Evolutionary conservation across 2,329 filamentous ascomycete species (phyloP), one percentile per base, ranked within the genome.

Genomic region (Metarhizium humberi): DNA sequence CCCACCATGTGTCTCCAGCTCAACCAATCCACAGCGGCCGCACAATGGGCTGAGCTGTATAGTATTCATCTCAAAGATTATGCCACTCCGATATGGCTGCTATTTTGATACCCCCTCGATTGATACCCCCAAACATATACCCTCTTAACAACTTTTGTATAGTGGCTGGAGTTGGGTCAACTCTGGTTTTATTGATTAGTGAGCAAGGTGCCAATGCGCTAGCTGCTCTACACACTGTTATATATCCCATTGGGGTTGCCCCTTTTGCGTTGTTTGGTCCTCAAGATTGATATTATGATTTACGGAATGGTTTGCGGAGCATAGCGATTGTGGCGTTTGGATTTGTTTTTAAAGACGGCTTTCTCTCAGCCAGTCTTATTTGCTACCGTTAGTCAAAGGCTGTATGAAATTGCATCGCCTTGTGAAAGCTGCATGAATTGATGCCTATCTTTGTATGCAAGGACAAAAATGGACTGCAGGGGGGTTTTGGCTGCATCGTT

Each of bases 21-120:
- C 77, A 78, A 61, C 72, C 77, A 34, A 77, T 83, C 42, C 76
- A 79, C 59, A 80, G 75, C 60, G 78, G 78, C 45, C 75, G 78
- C 51, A 76, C 76, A 3, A 66, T 81, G 56, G 77, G 76, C 40
- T 81, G 66, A 60, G 59, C 11, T 20, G 14, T 18, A 18, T 25
- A 34, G 10, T 34, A 34, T 34, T 7, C 14, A n/a, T 38, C 1
- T 25, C 14, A 36, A 42, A 30, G 47, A 29, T n/a, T 11, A 30
- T 36, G 14, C 38, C 18, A 36, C 14, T 6, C 20, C 6, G 45
- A 48, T 25, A 20, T 30, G 47, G 42, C 16, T 38, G n/a, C 29
- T 40, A 51, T 53, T 50, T 34, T 53, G 51, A 57, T 56, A 53
- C 51, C 54, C 46, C 43, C 34, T 54, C 30, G 53, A 43, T 52